phyloP scores from a whole-genome alignment of 2,329 filamentous ascomycete genomes.

The Pseudogymnoascus verrucosus region DNA sequence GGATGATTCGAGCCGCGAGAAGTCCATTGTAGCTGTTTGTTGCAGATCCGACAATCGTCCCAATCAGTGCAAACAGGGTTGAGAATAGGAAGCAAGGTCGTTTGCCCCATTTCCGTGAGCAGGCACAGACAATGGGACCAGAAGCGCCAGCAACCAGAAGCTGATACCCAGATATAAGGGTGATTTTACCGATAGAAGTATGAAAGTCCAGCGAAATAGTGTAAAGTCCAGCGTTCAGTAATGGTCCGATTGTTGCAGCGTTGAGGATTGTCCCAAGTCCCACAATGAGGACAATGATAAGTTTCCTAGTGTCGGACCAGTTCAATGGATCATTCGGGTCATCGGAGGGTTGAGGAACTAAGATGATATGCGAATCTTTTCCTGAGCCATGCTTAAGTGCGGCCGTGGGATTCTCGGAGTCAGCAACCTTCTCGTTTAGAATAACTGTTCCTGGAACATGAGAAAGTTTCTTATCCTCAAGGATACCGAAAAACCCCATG shows the following conservation, averaged over 20 bases:
- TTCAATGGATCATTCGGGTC: constrained; percentile 42
- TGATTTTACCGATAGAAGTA: not conserved
- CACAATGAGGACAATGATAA: constrained; percentile 32
- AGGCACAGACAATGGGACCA: not conserved
- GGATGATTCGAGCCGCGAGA: not conserved
- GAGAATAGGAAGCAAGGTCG: not conserved
- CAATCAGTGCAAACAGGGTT: not conserved
- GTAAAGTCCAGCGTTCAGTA: not conserved
- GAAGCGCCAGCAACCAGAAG: not conserved
- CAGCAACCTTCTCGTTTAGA: constrained; percentile 13
- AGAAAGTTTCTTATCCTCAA: not conserved
- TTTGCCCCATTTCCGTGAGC: not conserved
- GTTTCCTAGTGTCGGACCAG: constrained; percentile 33
- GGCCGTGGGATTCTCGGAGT: constrained; percentile 8
- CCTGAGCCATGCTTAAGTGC: constrained; percentile 15
- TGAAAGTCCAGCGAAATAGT: no score
- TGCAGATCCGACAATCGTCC: not conserved
- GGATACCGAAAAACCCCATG: no score
- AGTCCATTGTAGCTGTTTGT: not conserved
- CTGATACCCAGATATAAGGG: not conserved
- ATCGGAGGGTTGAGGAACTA: constrained; percentile 36
- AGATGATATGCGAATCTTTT: constrained; percentile 12
- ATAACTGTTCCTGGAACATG: constrained; percentile 15
- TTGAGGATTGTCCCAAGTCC: constrained; percentile 26
- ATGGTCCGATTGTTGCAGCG: no score